These are phyloP conservation scores for Glycine latifolia DNA, from an alignment of 306 rosid species.

Conservation along the genomic window DNA sequence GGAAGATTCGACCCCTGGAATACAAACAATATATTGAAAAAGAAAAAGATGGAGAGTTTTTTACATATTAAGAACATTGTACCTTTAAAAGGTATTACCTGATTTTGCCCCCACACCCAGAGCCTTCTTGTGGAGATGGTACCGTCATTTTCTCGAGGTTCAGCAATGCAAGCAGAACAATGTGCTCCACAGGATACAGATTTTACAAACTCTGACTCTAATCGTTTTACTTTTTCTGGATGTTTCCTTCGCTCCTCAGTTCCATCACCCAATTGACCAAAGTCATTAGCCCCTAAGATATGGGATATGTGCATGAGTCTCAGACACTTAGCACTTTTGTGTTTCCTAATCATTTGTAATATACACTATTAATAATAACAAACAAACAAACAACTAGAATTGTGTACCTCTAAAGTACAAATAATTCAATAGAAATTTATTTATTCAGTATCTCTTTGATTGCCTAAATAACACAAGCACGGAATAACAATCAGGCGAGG, in stretches of 20 bases:
- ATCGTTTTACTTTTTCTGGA: slow-evolving; percentile 76
- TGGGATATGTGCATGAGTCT: slow-evolving; percentile 27
- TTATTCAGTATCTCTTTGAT: not conserved
- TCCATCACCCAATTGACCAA: slow-evolving; percentile 97
- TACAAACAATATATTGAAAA: slow-evolving; percentile 36
- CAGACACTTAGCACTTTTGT: slow-evolving; percentile 11
- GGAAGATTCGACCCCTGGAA: slow-evolving; percentile 89
- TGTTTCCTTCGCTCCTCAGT: slow-evolving; percentile 78
- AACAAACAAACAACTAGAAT: not conserved
- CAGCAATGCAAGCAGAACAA: slow-evolving; percentile 94
- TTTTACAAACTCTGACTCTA: slow-evolving; percentile 76
- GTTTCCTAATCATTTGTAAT: slow-evolving; percentile 31
- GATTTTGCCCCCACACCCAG: slow-evolving; percentile 99
- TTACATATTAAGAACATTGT: slow-evolving; percentile 13
- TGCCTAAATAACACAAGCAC: not conserved
- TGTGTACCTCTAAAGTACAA: not conserved
- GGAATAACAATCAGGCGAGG: not conserved
- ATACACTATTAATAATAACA: not conserved
- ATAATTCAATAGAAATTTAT: slow-evolving; percentile 10
- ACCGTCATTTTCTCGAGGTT: slow-evolving; percentile 80
- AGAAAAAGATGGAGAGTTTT: not conserved
- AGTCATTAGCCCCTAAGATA: slow-evolving; percentile 80
- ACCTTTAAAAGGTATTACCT: slow-evolving; percentile 56
- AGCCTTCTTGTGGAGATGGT: slow-evolving; percentile 72
- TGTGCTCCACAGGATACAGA: slow-evolving; percentile 93